Evolutionary conservation across 2,329 filamentous ascomycete genomes (phyloP).

Genomic region (Pseudogymnoascus sp.): DNA sequence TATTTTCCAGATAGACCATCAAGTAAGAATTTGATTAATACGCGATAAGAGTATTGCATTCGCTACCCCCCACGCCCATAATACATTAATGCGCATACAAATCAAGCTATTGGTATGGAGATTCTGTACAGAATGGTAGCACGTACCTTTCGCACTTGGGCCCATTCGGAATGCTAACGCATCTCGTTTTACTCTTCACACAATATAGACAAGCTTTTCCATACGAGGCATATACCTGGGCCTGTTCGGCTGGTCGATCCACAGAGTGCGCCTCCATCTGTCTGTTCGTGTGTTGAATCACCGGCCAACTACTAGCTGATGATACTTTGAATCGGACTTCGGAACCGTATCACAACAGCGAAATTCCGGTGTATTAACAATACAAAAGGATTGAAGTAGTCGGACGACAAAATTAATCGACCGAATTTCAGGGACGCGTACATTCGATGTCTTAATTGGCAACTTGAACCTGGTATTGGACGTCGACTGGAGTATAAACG

Average conservation of each 20-base stretch:
- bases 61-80: background rate
- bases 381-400: background rate
- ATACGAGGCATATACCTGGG: conserved; percentile 12
- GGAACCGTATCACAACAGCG: background rate
- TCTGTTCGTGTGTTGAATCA: background rate
- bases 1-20: background rate
- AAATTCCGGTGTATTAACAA: background rate
- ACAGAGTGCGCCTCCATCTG: background rate
- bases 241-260: background rate
- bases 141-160: conserved; percentile 14
- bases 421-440: background rate
- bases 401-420: background rate
- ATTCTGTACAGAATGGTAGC: background rate
- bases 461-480: background rate
- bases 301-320: background rate
- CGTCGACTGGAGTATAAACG: background rate
- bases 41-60: background rate
- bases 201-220: conserved; percentile 15
- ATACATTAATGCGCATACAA: background rate
- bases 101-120: background rate
- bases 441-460: background rate
- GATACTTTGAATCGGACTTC: background rate
- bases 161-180: background rate
- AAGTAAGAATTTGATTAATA: background rate
- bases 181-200: conserved; percentile 14